Percentiles rank a stretch among this genome's conserved stretches.
phyloP scores from a whole-genome alignment of 164 flowering plant genomes.

The Malania oleifera region DNA sequence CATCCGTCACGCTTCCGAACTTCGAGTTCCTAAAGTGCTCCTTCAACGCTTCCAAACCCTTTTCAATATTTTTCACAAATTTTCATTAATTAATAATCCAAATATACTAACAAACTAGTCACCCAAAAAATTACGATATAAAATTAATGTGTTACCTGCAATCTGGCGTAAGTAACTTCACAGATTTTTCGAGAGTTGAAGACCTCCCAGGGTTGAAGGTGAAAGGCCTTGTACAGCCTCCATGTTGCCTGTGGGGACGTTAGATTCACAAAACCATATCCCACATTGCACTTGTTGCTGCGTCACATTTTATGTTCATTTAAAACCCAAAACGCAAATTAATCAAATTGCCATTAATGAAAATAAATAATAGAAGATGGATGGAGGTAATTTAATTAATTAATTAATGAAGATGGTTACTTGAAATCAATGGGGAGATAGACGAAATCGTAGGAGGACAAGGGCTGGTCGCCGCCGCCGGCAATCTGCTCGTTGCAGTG shows the following conservation, averaged over 20 bases:
- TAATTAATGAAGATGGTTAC: constrained; percentile 25
- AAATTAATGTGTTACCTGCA: constrained; percentile 51
- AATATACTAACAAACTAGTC: neutral
- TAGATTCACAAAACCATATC: constrained; percentile 94
- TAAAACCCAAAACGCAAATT: neutral
- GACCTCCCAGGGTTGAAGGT: constrained; percentile 80
- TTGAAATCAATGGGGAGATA: constrained; percentile 96
- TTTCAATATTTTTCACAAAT: neutral
- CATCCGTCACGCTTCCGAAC: constrained; percentile 71
- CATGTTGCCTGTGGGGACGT: constrained; percentile 77
- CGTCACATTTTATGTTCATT: too few relatives aligned
- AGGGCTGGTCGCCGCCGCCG: constrained; percentile 49
- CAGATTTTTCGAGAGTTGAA: constrained; percentile 92
- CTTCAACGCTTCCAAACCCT: constrained; percentile 86
- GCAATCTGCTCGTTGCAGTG: constrained; percentile 76
- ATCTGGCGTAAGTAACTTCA: constrained; percentile 80
- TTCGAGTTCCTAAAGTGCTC: constrained; percentile 94
- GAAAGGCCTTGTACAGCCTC: constrained; percentile 85
- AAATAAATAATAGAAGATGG: neutral
- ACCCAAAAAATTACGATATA: neutral
- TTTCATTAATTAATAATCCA: neutral
- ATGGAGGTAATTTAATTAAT: too few relatives aligned
- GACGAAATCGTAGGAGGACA: constrained; percentile 85
- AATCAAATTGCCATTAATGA: neutral
- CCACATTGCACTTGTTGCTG: constrained; percentile 97